Evolutionary conservation across 2,329 filamentous ascomycete genomes (phyloP).

Genomic region (Nemania sp.): DNA sequence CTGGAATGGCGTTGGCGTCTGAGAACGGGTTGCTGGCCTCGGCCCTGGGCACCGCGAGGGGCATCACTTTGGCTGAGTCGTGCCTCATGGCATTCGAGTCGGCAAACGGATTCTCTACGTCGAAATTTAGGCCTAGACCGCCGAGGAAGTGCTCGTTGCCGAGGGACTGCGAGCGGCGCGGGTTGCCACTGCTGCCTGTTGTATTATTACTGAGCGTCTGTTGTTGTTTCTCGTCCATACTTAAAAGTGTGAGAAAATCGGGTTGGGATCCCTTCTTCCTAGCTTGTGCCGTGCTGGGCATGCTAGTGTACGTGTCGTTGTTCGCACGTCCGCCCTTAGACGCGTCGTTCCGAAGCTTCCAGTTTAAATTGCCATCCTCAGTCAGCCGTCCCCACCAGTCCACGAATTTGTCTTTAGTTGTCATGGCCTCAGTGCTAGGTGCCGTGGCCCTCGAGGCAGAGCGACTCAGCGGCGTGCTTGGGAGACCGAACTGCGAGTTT

Average conservation of each 20-base stretch:
- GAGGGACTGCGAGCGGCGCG: slow-evolving; percentile 50
- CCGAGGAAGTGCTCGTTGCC: slow-evolving; percentile 57
- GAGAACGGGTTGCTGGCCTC: slow-evolving; percentile 60
- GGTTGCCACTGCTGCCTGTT: slow-evolving; percentile 45
- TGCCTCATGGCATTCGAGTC: slow-evolving; percentile 59
- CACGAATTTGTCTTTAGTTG: slow-evolving; percentile 55
- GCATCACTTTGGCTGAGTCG: slow-evolving; percentile 55
- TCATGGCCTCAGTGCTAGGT: slow-evolving; percentile 40
- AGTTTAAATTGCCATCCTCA: slow-evolving; percentile 55
- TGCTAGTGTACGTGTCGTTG: slow-evolving; percentile 47
- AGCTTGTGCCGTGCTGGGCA: slow-evolving; percentile 45
- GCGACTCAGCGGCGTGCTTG: slow-evolving; percentile 51
- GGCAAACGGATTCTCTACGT: slow-evolving; percentile 59
- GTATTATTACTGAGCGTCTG: slow-evolving; percentile 42
- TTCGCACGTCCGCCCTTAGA: slow-evolving; percentile 43
- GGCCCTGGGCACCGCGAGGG: slow-evolving; percentile 50
- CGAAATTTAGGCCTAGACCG: slow-evolving; percentile 55
- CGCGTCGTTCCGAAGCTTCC: slow-evolving; percentile 50
- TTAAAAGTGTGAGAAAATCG: slow-evolving; percentile 59
- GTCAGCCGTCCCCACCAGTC: slow-evolving; percentile 61
- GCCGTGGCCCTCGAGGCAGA: slow-evolving; percentile 50
- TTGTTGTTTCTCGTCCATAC: slow-evolving; percentile 57
- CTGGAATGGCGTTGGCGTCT: slow-evolving; percentile 60
- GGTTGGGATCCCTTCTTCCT: slow-evolving; percentile 50
- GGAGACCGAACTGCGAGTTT: slow-evolving; percentile 63